phyloP scores from a whole-genome alignment of 1,284 basidiomycete species.

The Tylopilus sp. region DNA sequence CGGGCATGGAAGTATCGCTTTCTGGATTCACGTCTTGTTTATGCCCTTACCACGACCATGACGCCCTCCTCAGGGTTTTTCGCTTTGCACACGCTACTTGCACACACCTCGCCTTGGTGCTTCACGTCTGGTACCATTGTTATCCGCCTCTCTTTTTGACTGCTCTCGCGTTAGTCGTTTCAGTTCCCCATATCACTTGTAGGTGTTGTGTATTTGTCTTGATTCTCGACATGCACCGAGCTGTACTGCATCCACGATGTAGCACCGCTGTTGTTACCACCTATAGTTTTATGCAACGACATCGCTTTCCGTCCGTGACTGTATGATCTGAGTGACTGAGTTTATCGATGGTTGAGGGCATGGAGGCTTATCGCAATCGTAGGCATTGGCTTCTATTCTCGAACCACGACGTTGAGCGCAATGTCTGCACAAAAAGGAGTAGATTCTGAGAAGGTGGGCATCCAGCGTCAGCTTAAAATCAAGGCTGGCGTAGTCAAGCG shows the following conservation, averaged over 20 bases:
- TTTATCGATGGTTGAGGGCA: slow-evolving; percentile 12
- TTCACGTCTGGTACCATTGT: slow-evolving; percentile 21
- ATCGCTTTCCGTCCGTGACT: slow-evolving; percentile 10
- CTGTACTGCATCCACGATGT: slow-evolving; percentile 34
- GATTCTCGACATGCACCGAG: slow-evolving; percentile 28
- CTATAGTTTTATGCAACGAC: slow-evolving; percentile 32
- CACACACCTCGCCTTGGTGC: slow-evolving; percentile 21
- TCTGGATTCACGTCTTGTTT: slow-evolving; percentile 10
- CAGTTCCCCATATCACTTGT: slow-evolving; percentile 23
- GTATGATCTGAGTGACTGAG: slow-evolving; percentile 1
- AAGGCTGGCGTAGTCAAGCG: slow-evolving; percentile 71
- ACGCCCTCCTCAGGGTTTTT: slow-evolving; percentile 1
- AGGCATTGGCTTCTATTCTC: not conserved
- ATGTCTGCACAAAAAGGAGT: slow-evolving; percentile 21
- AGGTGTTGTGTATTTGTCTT: slow-evolving; percentile 34
- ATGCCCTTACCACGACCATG: slow-evolving; percentile 5
- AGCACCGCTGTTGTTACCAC: slow-evolving; percentile 27
- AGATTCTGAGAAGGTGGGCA: slow-evolving; percentile 31
- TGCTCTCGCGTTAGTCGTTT: slow-evolving; percentile 27
- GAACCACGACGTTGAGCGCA: slow-evolving; percentile 11
- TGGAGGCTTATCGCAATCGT: not conserved
- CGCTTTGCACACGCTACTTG: slow-evolving; percentile 13
- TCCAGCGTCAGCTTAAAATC: slow-evolving; percentile 74
- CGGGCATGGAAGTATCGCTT: slow-evolving; percentile 18
- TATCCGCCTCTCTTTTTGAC: slow-evolving; percentile 27